These are phyloP conservation scores for Dendrostoma leiphaemia DNA, from an alignment of 2,329 filamentous ascomycete species.

Conservation along the genomic window DNA sequence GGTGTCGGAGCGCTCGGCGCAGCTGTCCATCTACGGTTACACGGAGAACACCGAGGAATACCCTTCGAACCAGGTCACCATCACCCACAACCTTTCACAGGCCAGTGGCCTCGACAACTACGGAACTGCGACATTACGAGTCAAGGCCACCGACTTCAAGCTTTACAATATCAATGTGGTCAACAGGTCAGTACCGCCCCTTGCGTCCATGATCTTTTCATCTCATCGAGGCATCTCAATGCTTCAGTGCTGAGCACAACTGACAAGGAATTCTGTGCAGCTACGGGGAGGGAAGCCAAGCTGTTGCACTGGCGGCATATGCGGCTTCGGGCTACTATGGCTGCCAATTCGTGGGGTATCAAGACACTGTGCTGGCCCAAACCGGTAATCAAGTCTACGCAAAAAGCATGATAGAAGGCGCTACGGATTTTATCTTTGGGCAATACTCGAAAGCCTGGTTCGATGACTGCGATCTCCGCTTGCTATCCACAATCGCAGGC, in stretches of 20 bases:
- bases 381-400: slow-evolving; percentile 46
- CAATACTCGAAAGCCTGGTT: slow-evolving; percentile 43
- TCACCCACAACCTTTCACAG: slow-evolving; percentile 43
- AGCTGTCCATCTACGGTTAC: slow-evolving; percentile 52
- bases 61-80: slow-evolving; percentile 55
- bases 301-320: slow-evolving; percentile 44
- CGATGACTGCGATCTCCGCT: slow-evolving; percentile 38
- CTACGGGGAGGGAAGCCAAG: slow-evolving; percentile 46
- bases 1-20: slow-evolving; percentile 44
- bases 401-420: slow-evolving; percentile 41
- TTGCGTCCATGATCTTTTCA: too few species aligned
- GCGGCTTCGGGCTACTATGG: slow-evolving; percentile 46
- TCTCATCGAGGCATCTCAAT: too few species aligned
- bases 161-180: slow-evolving; percentile 62
- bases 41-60: slow-evolving; percentile 53
- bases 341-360: slow-evolving; percentile 43
- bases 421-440: slow-evolving; percentile 50
- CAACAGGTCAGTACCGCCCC: too few species aligned
- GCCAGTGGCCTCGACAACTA: slow-evolving; percentile 51
- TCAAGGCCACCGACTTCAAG: slow-evolving; percentile 49
- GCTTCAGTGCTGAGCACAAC: too few species aligned
- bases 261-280: too few species aligned
- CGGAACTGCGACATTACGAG: slow-evolving; percentile 43
- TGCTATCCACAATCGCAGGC: slow-evolving; percentile 32
- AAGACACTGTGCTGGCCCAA: slow-evolving; percentile 49